phyloP scores from a whole-genome alignment of 2,329 filamentous ascomycete genomes.

The Microcera coccophila region DNA sequence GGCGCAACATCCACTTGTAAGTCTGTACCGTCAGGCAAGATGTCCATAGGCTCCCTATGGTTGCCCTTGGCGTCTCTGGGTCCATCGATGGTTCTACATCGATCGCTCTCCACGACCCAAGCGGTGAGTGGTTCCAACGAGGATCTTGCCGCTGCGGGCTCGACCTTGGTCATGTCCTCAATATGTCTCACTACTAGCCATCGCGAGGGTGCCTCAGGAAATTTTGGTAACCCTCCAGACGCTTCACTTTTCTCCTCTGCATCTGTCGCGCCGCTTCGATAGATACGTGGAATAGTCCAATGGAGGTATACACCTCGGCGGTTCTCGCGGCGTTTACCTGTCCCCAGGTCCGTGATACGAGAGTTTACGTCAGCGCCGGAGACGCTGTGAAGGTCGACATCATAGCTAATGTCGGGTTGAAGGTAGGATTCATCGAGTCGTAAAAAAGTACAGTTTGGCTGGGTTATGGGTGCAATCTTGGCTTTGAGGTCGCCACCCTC shows the following conservation, averaged over 20 bases:
- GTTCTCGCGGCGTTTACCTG: constrained; percentile 14
- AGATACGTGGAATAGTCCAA: constrained; percentile 39
- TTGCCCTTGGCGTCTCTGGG: constrained; percentile 1
- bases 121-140: constrained; percentile 28
- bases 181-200: neutral
- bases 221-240: too few relatives aligned
- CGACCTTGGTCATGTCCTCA: neutral
- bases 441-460: constrained; percentile 45
- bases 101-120: constrained; percentile 36
- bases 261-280: constrained; percentile 28
- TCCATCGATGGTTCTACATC: constrained; percentile 19
- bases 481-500: constrained; percentile 17
- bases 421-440: constrained; percentile 35
- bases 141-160: constrained; percentile 3
- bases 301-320: constrained; percentile 41
- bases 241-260: too few relatives aligned
- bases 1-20: constrained; percentile 39
- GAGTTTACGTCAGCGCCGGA: constrained; percentile 30
- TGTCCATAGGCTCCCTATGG: constrained; percentile 23
- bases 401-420: constrained; percentile 36
- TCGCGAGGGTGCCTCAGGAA: constrained; percentile 7
- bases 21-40: constrained; percentile 29
- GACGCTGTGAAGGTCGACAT: constrained; percentile 36
- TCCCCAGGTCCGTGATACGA: constrained; percentile 35
- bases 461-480: constrained; percentile 39